phyloP scores from a whole-genome alignment of 2,329 filamentous ascomycete species.

The Phialophora macrospora region DNA sequence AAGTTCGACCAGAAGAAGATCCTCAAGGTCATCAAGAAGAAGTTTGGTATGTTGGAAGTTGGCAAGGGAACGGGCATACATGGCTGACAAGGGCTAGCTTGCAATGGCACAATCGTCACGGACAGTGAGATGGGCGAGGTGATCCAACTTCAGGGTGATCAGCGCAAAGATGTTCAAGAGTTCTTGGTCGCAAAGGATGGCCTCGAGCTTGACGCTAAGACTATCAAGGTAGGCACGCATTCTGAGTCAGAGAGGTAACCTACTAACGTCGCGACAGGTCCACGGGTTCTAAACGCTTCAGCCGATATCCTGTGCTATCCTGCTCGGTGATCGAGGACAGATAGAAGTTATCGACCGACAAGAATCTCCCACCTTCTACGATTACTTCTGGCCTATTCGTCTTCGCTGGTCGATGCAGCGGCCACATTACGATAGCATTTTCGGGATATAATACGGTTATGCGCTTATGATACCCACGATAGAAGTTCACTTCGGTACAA shows the following conservation, averaged over 20 bases:
- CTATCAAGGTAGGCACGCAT: slow-evolving; percentile 76
- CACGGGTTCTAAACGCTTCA: slow-evolving; percentile 57
- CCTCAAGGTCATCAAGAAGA: slow-evolving; percentile 99
- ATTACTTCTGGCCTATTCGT: slow-evolving; percentile 34
- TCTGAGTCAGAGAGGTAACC: not conserved
- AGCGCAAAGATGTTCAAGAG: slow-evolving; percentile 97
- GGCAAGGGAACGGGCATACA: slow-evolving; percentile 55
- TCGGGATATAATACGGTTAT: slow-evolving; percentile 35
- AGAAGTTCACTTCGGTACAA: slow-evolving; percentile 31
- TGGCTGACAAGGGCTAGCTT: slow-evolving; percentile 99
- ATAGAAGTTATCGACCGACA: slow-evolving; percentile 42
- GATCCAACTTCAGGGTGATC: slow-evolving; percentile 99
- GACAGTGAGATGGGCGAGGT: slow-evolving; percentile 98
- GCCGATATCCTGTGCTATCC: slow-evolving; percentile 51
- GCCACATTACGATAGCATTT: slow-evolving; percentile 37
- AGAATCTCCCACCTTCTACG: slow-evolving; percentile 23
- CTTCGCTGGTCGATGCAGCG: slow-evolving; percentile 33
- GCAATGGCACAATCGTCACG: slow-evolving; percentile 99
- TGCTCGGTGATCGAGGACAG: slow-evolving; percentile 49
- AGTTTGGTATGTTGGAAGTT: slow-evolving; percentile 71
- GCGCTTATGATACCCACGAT: slow-evolving; percentile 40
- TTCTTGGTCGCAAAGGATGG: slow-evolving; percentile 95
- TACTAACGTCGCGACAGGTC: slow-evolving; percentile 45
- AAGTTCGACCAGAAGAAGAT: slow-evolving; percentile 99
- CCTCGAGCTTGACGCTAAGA: slow-evolving; percentile 91